Percentiles rank a stretch among this genome's conserved stretches.
Evolutionary conservation across 352 stramenopile genomes (phyloP).

Genomic region (Phytophthora podocarpi): DNA sequence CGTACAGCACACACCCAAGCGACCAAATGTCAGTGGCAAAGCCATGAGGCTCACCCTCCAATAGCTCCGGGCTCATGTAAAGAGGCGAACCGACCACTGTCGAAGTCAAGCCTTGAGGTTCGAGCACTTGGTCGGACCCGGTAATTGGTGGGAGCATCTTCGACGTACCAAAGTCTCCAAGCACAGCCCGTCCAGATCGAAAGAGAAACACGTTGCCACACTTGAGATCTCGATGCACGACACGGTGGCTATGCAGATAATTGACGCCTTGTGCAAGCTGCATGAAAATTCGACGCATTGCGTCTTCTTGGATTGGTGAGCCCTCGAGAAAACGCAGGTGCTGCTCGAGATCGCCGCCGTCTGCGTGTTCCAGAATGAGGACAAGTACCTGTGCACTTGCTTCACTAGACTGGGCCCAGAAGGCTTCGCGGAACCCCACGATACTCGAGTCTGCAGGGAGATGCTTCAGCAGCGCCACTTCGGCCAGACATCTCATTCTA

Average conservation of each 20-base stretch:
- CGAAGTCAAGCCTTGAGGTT: constrained; percentile 32
- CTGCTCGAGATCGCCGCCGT: constrained; percentile 60
- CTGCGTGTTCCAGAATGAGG: constrained; percentile 74
- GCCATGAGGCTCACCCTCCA: constrained; percentile 62
- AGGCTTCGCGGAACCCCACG: constrained; percentile 59
- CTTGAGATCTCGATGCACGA: constrained; percentile 90
- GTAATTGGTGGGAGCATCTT: constrained; percentile 39
- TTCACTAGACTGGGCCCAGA: constrained; percentile 35
- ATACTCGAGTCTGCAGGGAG: constrained; percentile 64
- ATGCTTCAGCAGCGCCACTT: constrained; percentile 49
- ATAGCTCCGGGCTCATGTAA: constrained; percentile 81
- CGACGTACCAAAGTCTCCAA: constrained; percentile 77
- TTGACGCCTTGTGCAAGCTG: constrained; percentile 89
- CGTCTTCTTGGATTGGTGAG: constrained; percentile 4
- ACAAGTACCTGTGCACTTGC: constrained; percentile 33
- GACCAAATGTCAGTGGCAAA: constrained; percentile 79
- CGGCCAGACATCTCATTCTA: constrained; percentile 48
- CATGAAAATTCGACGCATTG: constrained; percentile 39
- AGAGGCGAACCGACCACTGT: constrained; percentile 71
- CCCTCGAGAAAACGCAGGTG: constrained; percentile 27
- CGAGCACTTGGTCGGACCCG: not conserved
- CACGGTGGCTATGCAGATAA: constrained; percentile 55
- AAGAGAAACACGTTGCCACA: constrained; percentile 88
- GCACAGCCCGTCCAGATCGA: constrained; percentile 70
- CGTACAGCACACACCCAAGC: constrained; percentile 83